Evolutionary conservation across 2,329 filamentous ascomycete genomes (phyloP).

Genomic region (Ascochyta fabae): DNA sequence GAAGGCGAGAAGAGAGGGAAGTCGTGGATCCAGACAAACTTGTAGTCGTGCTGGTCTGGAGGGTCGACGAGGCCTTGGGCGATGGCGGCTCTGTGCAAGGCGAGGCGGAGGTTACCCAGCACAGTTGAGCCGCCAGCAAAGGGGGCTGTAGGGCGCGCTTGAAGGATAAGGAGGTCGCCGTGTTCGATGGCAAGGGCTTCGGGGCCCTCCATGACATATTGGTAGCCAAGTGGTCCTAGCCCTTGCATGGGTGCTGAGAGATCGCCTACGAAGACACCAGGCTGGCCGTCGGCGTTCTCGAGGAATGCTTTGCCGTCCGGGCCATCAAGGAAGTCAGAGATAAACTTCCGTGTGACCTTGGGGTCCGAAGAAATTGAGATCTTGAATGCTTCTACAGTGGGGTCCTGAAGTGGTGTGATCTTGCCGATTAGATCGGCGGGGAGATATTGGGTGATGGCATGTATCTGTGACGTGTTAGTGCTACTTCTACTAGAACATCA

Average conservation of each 20-base stretch:
- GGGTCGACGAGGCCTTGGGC: conserved; percentile 63
- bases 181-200: conserved; percentile 59
- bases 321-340: conserved; percentile 74
- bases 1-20: conserved; percentile 90
- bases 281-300: conserved; percentile 76
- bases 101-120: conserved; percentile 74
- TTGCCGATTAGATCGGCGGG: conserved; percentile 72
- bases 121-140: conserved; percentile 75
- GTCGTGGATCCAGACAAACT: conserved; percentile 83
- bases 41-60: conserved; percentile 59
- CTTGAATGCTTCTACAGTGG: conserved; percentile 77
- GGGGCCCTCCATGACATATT: conserved; percentile 67
- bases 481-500: conserved; percentile 13
- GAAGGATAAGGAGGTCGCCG: conserved; percentile 81
- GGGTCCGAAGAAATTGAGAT: conserved; percentile 64
- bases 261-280: conserved; percentile 80
- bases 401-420: conserved; percentile 72
- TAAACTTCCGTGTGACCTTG: conserved; percentile 64
- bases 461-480: conserved; percentile 61
- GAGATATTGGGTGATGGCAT: conserved; percentile 67
- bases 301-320: conserved; percentile 64
- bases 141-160: conserved; percentile 72
- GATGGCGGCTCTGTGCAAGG: conserved; percentile 73
- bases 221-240: conserved; percentile 77
- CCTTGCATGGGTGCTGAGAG: conserved; percentile 75